Conservation (phyloP, 805 yeast genomes). For the Lipomyces orientalis region DNA sequence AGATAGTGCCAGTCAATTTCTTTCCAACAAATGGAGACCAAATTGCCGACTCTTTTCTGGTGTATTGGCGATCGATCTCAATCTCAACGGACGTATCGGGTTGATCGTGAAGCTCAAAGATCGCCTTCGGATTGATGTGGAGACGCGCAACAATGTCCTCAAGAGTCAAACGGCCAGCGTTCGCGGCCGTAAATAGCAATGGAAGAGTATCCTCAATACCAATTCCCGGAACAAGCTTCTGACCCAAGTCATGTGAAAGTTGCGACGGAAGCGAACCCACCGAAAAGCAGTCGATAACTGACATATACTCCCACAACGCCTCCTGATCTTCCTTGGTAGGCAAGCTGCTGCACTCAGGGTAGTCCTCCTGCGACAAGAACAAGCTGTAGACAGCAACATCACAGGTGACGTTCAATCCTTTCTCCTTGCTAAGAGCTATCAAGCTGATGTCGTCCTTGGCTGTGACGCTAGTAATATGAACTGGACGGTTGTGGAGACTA, state of each 20-base stretch:
- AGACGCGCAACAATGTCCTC: conserved; percentile 74
- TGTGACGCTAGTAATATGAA: conserved; percentile 87
- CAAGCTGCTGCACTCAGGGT: conserved; percentile 70
- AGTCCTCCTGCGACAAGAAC: conserved; percentile 70
- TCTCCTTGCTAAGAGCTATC: conserved; percentile 82
- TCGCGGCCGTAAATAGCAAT: conserved; percentile 78
- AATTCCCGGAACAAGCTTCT: conserved; percentile 67
- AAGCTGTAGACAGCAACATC: conserved; percentile 84
- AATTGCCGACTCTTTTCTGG: conserved; percentile 40
- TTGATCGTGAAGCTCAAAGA: conserved; percentile 83
- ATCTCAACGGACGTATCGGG: conserved; percentile 75
- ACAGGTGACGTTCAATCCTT: conserved; percentile 82
- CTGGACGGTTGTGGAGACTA: conserved; percentile 79
- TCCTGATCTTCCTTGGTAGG: conserved; percentile 83
- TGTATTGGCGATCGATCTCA: conserved; percentile 71
- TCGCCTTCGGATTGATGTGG: conserved; percentile 79
- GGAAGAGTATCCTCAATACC: conserved; percentile 85
- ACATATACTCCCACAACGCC: conserved; percentile 78
- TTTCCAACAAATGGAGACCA: conserved; percentile 63
- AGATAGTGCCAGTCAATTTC: conserved; percentile 78
- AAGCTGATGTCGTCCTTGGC: conserved; percentile 80
- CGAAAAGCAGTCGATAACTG: conserved; percentile 81
- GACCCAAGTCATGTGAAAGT: conserved; percentile 68
- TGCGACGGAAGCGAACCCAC: conserved; percentile 79
- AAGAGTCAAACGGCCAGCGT: conserved; percentile 70